Percentiles rank a stretch among this genome's conserved stretches.
Evolutionary conservation across 2,329 filamentous ascomycete species (phyloP).

Genomic region (Alternaria metachromatica): DNA sequence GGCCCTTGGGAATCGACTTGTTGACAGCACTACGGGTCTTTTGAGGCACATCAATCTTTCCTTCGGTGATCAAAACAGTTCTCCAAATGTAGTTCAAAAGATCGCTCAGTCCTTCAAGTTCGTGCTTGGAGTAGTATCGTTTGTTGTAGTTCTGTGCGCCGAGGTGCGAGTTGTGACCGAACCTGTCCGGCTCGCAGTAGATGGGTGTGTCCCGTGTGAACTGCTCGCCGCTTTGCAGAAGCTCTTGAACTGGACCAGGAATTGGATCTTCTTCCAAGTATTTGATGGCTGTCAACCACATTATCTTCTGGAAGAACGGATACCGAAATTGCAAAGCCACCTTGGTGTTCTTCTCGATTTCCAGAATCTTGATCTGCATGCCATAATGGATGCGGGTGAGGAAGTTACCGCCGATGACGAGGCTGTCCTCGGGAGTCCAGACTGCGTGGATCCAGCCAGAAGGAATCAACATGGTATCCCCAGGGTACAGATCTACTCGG

Average conservation of each 20-base stretch:
- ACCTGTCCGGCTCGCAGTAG: slow-evolving; percentile 65
- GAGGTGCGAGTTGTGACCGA: slow-evolving; percentile 57
- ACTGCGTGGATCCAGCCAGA: slow-evolving; percentile 76
- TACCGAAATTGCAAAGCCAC: slow-evolving; percentile 71
- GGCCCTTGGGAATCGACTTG: slow-evolving; percentile 67
- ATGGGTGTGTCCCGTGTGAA: slow-evolving; percentile 63
- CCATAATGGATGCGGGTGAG: slow-evolving; percentile 69
- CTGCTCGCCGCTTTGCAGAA: slow-evolving; percentile 62
- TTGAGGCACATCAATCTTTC: slow-evolving; percentile 66
- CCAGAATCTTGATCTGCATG: slow-evolving; percentile 70
- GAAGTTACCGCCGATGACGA: slow-evolving; percentile 76
- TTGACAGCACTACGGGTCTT: slow-evolving; percentile 66
- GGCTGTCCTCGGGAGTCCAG: slow-evolving; percentile 72
- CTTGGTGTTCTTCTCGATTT: slow-evolving; percentile 72
- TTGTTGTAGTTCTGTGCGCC: slow-evolving; percentile 64
- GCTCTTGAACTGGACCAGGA: slow-evolving; percentile 62
- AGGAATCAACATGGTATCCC: slow-evolving; percentile 74
- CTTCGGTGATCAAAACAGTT: slow-evolving; percentile 67
- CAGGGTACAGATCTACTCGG: slow-evolving; percentile 68
- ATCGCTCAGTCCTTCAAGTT: slow-evolving; percentile 66
- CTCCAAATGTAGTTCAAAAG: slow-evolving; percentile 67
- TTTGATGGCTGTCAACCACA: slow-evolving; percentile 71
- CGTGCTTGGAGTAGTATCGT: slow-evolving; percentile 68
- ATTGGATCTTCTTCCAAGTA: slow-evolving; percentile 70
- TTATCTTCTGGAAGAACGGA: slow-evolving; percentile 72